phyloP scores from a whole-genome alignment of 2,329 filamentous ascomycete genomes.

The Colletotrichum lentis region DNA sequence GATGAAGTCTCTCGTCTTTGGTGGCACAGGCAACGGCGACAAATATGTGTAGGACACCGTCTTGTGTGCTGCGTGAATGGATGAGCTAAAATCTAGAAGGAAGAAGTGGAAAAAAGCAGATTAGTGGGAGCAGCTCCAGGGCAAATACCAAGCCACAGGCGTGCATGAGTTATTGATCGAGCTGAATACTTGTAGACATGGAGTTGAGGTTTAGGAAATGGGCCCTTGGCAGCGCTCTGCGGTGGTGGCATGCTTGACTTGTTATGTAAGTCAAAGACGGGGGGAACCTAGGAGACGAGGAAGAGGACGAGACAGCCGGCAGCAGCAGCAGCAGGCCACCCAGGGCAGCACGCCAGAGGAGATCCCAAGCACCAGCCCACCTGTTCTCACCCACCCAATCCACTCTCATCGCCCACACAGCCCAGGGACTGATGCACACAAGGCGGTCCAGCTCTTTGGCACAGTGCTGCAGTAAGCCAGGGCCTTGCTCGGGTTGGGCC shows the following conservation, averaged over 20 bases:
- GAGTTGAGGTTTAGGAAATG: slow-evolving; percentile 33
- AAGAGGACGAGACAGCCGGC: slow-evolving; percentile 20
- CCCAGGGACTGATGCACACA: slow-evolving; percentile 23
- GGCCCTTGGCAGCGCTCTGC: slow-evolving; percentile 33
- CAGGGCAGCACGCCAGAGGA: not conserved
- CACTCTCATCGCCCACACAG: slow-evolving; percentile 27
- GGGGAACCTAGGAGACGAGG: slow-evolving; percentile 35
- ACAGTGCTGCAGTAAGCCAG: slow-evolving; percentile 21
- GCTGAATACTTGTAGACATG: slow-evolving; percentile 36
- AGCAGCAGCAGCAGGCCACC: not conserved
- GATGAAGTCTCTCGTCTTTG: not conserved
- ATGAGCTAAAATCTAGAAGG: slow-evolving; percentile 16
- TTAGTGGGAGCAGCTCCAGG: slow-evolving; percentile 13
- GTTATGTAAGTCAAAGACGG: slow-evolving; percentile 38
- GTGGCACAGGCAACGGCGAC: slow-evolving; percentile 15
- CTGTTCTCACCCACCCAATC: slow-evolving; percentile 32
- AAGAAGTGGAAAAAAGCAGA: slow-evolving; percentile 14
- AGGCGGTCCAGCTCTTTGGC: slow-evolving; percentile 4
- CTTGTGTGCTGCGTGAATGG: slow-evolving; percentile 4
- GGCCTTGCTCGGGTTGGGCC: slow-evolving; percentile 28
- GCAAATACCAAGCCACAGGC: slow-evolving; percentile 14
- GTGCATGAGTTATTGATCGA: slow-evolving; percentile 30
- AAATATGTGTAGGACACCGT: not conserved
- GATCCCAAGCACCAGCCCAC: slow-evolving; percentile 24
- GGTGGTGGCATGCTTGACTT: slow-evolving; percentile 38